Base-by-base conservation (phyloP, 345 rosid species). In the Adansonia digitata region DNA sequence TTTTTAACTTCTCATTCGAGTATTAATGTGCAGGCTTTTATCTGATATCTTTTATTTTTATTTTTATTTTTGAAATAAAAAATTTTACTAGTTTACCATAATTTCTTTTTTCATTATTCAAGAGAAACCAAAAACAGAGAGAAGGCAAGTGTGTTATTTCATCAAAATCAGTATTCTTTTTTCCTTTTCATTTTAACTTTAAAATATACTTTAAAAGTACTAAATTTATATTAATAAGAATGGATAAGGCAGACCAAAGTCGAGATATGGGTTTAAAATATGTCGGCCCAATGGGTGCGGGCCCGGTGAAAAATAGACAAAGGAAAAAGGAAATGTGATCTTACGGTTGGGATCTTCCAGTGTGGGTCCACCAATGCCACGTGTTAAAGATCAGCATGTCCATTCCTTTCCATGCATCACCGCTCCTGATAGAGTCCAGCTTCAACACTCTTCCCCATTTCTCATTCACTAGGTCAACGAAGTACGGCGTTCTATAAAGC, bases 301-400 rank as follows among this genome's bases (percentile, higher is more conserved):
- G 51, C 14, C n/a, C n/a, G n/a, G 5, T 12, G 14, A 2, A 17
- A 9, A 53, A 53, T n/a, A n/a, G n/a, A 52, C 13, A 53, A 55
- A 55, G 4, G 5, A 3, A 17, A 15, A 22, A n/a, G 18, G 53
- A 15, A 15, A 48, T 48, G 5, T 4, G 61, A 55, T 49, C 88
- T 31, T 84, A 94, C 97, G 95, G 91, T 62, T 92, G 97, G 60
- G 82, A 75, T 75, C 85, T 83, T 22, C 90, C 95, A 0, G 82
- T 84, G 82, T 91, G 97, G 3, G 91, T 88, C 98, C 98, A 94
- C 98, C 98, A 94, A 62, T 92, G 97, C 98, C 98, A 90, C 0
- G 92, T 77, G 88, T 90, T 94, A 71, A 94, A 92, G 66, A 94
- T 78, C 81, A 94, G 72, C 81, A 92, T 80, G 84, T 94, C 98